Percentiles rank a stretch among this genome's conserved stretches.
These are phyloP conservation scores for Pichia ethanolica DNA, from an alignment of 805 yeast species.

Conservation along the genomic window DNA sequence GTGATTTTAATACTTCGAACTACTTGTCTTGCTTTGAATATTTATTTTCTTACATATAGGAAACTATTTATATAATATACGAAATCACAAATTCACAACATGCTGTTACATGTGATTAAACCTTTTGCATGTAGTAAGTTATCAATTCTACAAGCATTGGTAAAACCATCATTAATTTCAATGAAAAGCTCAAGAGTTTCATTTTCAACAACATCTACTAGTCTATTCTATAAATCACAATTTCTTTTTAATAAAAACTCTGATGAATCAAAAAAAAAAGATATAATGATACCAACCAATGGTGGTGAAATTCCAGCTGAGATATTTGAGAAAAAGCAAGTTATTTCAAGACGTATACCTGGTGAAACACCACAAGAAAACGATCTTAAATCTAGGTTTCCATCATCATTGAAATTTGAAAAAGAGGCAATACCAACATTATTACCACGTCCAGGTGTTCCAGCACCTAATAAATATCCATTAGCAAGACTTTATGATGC, in stretches of 20 bases:
- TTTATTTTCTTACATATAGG: too few relatives aligned
- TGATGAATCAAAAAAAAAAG: not conserved
- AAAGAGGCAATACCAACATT: slow-evolving; percentile 60
- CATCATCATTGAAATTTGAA: slow-evolving; percentile 52
- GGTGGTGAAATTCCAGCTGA: slow-evolving; percentile 15
- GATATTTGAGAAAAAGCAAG: slow-evolving; percentile 20
- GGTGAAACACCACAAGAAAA: slow-evolving; percentile 43
- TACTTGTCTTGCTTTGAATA: too few relatives aligned
- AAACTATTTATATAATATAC: too few relatives aligned
- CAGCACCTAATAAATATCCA: slow-evolving; percentile 55
- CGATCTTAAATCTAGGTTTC: slow-evolving; percentile 50
- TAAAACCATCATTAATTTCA: not conserved
- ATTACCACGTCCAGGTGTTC: slow-evolving; percentile 71
- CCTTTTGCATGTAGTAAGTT: not conserved
- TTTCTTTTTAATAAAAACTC: not conserved
- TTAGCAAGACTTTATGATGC: slow-evolving; percentile 57
- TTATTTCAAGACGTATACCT: slow-evolving; percentile 43
- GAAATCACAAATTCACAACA: too few relatives aligned
- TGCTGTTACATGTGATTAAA: not conserved
- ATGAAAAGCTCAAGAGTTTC: not conserved
- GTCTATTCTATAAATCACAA: not conserved
- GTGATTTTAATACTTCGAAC: too few relatives aligned
- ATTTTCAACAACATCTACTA: not conserved
- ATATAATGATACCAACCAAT: slow-evolving; percentile 5
- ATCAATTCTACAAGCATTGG: not conserved